These are phyloP conservation scores for Yarrowia deformans DNA, from an alignment of 805 yeast genomes.

Conservation along the genomic window DNA sequence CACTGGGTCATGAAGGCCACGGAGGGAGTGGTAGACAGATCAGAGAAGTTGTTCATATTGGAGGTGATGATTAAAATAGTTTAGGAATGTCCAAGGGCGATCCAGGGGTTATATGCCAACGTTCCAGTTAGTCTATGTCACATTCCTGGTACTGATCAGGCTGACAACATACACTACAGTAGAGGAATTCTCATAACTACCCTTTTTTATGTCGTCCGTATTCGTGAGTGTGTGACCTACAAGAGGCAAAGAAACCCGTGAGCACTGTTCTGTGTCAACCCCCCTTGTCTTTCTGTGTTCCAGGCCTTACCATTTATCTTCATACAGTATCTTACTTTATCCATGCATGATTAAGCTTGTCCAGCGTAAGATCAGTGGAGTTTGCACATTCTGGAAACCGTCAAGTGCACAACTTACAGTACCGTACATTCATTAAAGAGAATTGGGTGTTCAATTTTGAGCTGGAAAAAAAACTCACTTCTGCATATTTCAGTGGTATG, in stretches of 20 bases:
- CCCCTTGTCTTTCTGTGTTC: too few species aligned
- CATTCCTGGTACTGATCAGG: not conserved
- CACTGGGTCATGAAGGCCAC: not conserved
- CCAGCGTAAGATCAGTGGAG: too few species aligned
- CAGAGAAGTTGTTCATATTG: not conserved
- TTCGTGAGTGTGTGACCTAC: too few species aligned
- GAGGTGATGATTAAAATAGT: not conserved
- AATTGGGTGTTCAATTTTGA: too few species aligned
- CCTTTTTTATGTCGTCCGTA: not conserved
- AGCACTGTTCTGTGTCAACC: too few species aligned
- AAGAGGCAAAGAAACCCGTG: too few species aligned
- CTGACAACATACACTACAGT: not conserved
- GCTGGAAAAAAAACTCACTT: too few species aligned
- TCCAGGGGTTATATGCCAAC: constrained; percentile 1
- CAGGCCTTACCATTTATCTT: too few species aligned
- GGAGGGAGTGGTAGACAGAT: not conserved
- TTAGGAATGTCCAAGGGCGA: not conserved
- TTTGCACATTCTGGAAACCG: too few species aligned
- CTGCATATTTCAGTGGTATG: too few species aligned
- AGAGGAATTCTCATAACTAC: constrained; percentile 5
- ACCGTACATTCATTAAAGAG: too few species aligned
- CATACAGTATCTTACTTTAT: not conserved
- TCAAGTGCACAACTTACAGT: too few species aligned
- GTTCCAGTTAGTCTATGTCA: not conserved
- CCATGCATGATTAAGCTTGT: not conserved